Evolutionary conservation across 2,329 filamentous ascomycete species (phyloP).

Genomic region (Tothia fuscella): DNA sequence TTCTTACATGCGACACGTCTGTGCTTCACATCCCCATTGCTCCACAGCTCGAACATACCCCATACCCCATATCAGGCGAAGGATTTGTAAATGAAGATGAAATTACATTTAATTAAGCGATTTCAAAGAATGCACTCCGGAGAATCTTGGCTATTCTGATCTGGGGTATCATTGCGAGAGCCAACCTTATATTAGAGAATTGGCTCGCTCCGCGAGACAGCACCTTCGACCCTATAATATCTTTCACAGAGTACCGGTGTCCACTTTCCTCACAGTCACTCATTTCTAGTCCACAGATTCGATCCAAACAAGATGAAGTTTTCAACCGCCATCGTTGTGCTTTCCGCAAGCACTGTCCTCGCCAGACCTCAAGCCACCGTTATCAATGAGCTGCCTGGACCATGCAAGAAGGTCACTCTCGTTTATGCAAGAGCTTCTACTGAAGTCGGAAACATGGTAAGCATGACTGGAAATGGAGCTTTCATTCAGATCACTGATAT

Average conservation of each 20-base stretch:
- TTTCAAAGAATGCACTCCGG: background rate
- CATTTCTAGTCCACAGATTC: background rate
- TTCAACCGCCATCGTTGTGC: background rate
- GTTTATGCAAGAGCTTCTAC: slow-evolving; percentile 31
- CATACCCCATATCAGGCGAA: background rate
- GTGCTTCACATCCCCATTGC: background rate
- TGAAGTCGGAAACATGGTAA: slow-evolving; percentile 29
- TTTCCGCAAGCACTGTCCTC: background rate
- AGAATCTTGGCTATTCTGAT: background rate
- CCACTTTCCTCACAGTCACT: slow-evolving; percentile 1
- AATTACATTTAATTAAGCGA: background rate
- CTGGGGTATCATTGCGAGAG: background rate
- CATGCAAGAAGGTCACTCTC: slow-evolving; percentile 27
- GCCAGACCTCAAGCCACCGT: slow-evolving; percentile 12
- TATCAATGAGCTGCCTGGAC: slow-evolving; percentile 26
- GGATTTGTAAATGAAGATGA: background rate
- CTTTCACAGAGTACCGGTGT: background rate
- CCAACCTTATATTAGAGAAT: background rate
- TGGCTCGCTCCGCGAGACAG: background rate
- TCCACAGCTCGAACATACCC: background rate
- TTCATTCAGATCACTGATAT: background rate
- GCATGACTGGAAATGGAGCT: background rate
- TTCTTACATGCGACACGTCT: background rate
- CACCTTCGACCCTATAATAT: background rate
- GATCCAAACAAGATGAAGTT: slow-evolving; percentile 1